Evolutionary conservation across 2,329 filamentous ascomycete species (phyloP), one percentile per base, ranked within the genome.

Genomic region (Ophiosphaerella herpotricha): DNA sequence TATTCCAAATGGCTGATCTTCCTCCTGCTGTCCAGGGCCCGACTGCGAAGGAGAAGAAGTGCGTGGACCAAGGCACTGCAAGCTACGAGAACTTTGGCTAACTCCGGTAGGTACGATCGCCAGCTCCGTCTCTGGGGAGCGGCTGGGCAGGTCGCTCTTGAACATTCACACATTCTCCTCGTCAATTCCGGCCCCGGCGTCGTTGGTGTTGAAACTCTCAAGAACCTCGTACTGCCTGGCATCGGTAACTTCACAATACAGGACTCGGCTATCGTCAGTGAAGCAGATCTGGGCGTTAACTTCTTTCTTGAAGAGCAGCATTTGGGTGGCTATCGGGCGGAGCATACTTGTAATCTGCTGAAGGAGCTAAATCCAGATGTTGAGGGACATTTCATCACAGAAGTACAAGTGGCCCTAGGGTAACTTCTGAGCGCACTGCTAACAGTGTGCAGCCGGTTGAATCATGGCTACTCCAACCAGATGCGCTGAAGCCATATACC

Each of bases 101-200:
- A 78, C 61, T 50, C 90, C 70, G n/a, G 24, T 49, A 73, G 70
- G 54, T 99, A 99, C 76, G 94, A 99, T 73, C 86, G 94, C 45
- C 94, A 99, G 75, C 85, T 99, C 35, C 88, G 95, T 45, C 79
- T 99, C 12, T 99, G 94, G 94, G 95, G 92, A 54, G 91, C 93
- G 36, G 90, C 85, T 43, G 94, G 94, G 14, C 94, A 99, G 72
- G 83, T 88, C 60, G 93, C 92, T 13, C 81, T 99, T 2, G 95
- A 99, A 74, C 85, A 91, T 48, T 90, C 94, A 18, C 89, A 95
- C 61, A 87, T 99, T n/a, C 83, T 97, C 11, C 82, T 99, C 5
- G 78, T 99, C 53, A 97, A 96, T 74, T 90, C 88, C 1, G 89
- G 91, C 2, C 77, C 88, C n/a, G 93, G 93, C 8, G 89, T 91